These are phyloP conservation scores for Tuber melanosporum DNA, from an alignment of 495 filamentous ascomycete species.

Conservation along the genomic window DNA sequence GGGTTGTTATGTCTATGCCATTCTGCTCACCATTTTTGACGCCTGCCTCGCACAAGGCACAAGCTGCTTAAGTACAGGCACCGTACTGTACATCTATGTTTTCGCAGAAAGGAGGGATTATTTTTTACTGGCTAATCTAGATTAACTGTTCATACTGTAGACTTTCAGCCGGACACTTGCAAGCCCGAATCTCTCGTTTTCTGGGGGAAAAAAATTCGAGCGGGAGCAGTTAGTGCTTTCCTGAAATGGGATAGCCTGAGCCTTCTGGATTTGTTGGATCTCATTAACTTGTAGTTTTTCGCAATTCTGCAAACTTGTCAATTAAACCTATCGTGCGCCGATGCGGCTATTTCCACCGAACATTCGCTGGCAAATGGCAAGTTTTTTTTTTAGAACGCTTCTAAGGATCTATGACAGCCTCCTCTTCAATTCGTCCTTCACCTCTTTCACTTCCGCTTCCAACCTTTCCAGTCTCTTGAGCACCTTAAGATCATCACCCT, in stretches of 20 bases:
- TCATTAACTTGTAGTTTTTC: not conserved
- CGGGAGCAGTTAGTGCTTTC: not conserved
- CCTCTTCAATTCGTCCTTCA: constrained; percentile 25
- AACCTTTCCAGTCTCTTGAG: constrained; percentile 19
- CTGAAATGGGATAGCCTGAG: not conserved
- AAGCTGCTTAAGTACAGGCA: no score
- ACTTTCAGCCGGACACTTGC: no score
- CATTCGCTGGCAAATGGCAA: no score
- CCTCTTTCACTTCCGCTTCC: constrained; percentile 17
- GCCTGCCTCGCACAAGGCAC: no score
- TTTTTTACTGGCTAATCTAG: no score
- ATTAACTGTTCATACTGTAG: no score
- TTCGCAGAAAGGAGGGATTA: no score
- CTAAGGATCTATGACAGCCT: not conserved
- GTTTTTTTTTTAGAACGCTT: not conserved
- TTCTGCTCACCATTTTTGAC: no score
- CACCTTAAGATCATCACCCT: constrained; percentile 20
- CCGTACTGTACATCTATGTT: no score
- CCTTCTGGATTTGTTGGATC: not conserved
- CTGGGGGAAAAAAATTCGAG: not conserved
- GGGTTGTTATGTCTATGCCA: no score
- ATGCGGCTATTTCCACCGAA: not conserved
- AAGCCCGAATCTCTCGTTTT: not conserved
- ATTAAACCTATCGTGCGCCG: not conserved
- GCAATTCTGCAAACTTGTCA: not conserved